Base-by-base conservation (phyloP, 106 monocot genomes). In the Dendrobium huoshanense region DNA sequence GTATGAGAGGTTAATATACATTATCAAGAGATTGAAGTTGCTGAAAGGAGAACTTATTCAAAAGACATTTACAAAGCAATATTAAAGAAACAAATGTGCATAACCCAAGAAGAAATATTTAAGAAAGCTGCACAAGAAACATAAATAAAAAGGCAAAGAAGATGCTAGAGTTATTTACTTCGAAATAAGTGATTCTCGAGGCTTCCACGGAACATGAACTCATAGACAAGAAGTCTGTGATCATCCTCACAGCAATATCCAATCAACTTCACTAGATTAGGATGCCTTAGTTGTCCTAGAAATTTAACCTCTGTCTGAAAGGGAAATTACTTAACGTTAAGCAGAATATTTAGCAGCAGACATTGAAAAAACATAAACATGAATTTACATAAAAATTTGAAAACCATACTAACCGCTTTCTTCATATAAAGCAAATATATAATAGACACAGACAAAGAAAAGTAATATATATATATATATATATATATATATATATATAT, bases 241-340 rank as follows among this genome's bases (percentile, higher is more conserved):
- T 93, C 93, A 87, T 95, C 95, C 54, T 95, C 95, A 9, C 93
- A 95, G 84, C 95, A 95, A 78, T 93, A 95, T 9, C 95, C 95
- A 79, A 95, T 91, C 85, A 95, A 80, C 88, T 93, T 95, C 33
- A 95, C 95, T 22, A 95, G 84, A 88, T 95, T 93, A 44, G 93
- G 95, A 90, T 95, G 95, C 83, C 95, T 89, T 41, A 95, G 81
- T 40, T 95, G 91, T 55, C 95, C 95, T 27, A 95, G 83, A 83
- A 91, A 96, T 67, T 91, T 96, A 55, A 96, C 96, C 84, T 96
- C 96, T 5, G 96, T 93, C 96, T 96, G 89, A 9, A 77, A 75
- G 85, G 17, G 80, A 75, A 61, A n/a, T 19, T 8, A 61, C 61
- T 22, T 2, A 86, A 77, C 41, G 11, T 73, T 37, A 73, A 73